Evolutionary conservation across 768 basidiomycete genomes (phyloP).

Genomic region (Fomitopsis pulvina): DNA sequence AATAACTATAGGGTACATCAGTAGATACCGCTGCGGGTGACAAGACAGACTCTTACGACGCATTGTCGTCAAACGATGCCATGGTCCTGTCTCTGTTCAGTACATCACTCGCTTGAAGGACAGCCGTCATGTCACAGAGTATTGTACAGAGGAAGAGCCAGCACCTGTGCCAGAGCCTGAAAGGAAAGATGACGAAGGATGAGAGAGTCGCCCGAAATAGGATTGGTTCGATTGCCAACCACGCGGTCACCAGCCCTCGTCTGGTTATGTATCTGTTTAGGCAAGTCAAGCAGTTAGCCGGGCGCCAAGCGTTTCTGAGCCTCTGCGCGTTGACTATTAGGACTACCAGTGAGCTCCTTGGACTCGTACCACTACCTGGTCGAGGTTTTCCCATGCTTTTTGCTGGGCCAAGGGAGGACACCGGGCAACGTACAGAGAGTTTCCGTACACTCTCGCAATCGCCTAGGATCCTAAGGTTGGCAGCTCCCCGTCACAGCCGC

Average conservation of each 20-base stretch:
- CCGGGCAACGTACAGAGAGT: not conserved
- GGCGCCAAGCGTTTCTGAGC: not conserved
- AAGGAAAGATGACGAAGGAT: conserved; percentile 8
- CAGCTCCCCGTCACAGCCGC: not conserved
- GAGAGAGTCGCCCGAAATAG: not conserved
- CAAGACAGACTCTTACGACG: conserved; percentile 28
- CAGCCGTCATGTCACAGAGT: conserved; percentile 34
- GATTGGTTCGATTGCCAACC: not conserved
- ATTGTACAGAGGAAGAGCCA: conserved; percentile 7
- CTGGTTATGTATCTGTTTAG: too few species aligned
- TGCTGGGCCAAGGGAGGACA: not conserved
- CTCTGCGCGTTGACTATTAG: not conserved
- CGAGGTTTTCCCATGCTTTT: not conserved
- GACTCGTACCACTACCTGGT: conserved; percentile 3
- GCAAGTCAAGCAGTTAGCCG: not conserved
- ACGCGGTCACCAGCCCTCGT: not conserved
- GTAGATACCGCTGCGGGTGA: conserved; percentile 1
- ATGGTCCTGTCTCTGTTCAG: conserved; percentile 54
- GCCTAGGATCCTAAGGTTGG: not conserved
- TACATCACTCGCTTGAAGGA: conserved; percentile 53
- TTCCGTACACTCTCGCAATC: not conserved
- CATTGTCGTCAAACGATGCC: conserved; percentile 57
- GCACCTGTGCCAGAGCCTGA: conserved; percentile 3
- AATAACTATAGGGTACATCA: conserved; percentile 37
- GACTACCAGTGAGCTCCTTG: too few species aligned